phyloP scores from a whole-genome alignment of 345 rosid genomes.

The Melastoma malabathricum region DNA sequence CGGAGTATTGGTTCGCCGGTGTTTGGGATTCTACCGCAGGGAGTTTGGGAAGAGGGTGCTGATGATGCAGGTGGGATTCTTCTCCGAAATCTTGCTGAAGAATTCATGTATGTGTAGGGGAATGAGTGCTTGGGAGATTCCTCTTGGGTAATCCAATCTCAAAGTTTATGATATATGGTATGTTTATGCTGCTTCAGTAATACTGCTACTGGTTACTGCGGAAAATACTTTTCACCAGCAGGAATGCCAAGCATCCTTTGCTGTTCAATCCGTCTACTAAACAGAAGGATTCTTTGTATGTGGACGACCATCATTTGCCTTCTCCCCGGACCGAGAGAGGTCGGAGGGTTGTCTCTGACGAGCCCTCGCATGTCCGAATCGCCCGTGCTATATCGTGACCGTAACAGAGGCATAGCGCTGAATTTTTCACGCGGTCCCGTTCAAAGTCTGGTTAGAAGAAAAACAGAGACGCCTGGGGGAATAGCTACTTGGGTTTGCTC shows the following conservation, averaged over 20 bases:
- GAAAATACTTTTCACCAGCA: constrained; percentile 69
- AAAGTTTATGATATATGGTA: neutral
- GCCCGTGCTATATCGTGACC: too few species aligned
- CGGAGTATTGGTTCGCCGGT: neutral
- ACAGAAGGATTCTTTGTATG: constrained; percentile 34
- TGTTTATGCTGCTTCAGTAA: neutral
- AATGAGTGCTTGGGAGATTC: constrained; percentile 99
- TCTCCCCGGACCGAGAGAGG: constrained; percentile 76
- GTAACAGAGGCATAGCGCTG: too few species aligned
- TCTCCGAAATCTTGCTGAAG: too few species aligned
- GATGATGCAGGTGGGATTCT: too few species aligned
- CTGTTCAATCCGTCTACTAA: constrained; percentile 50
- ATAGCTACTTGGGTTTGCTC: constrained; percentile 44
- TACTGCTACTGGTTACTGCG: constrained; percentile 83
- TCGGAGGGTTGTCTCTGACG: too few species aligned
- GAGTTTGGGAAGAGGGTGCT: too few species aligned
- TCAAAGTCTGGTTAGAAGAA: constrained; percentile 22
- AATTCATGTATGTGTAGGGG: constrained; percentile 29
- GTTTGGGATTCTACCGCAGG: too few species aligned
- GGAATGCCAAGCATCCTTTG: constrained; percentile 54
- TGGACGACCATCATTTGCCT: constrained; percentile 63
- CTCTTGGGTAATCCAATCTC: constrained; percentile 64
- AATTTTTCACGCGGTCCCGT: constrained; percentile 20
- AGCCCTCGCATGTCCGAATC: too few species aligned
- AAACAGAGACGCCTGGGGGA: constrained; percentile 28